Percentiles rank a stretch among this genome's conserved stretches.
Evolutionary conservation across 2,329 filamentous ascomycete species (phyloP).

Genomic region (Bipolaris gigantea): DNA sequence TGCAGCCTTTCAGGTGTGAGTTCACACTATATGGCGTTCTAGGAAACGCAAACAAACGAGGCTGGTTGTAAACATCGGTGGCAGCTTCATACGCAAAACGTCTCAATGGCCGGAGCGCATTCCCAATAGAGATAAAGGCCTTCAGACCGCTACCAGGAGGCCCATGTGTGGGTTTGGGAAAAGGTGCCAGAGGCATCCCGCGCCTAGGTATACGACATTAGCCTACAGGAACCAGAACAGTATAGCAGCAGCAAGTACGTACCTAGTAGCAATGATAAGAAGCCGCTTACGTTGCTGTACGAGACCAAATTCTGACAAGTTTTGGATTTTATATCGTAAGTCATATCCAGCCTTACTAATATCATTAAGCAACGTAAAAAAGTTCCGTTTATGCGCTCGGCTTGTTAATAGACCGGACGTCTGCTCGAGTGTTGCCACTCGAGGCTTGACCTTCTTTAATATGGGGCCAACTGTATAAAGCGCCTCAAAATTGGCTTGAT

Average conservation of each 20-base stretch:
- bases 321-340: conserved; percentile 23
- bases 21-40: background rate
- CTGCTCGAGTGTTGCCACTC: conserved; percentile 23
- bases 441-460: conserved; percentile 19
- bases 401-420: conserved; percentile 13
- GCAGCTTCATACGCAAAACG: background rate
- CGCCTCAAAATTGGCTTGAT: conserved; percentile 26
- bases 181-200: conserved; percentile 32
- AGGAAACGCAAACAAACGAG: background rate
- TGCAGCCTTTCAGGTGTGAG: background rate
- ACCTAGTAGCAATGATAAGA: conserved; percentile 33
- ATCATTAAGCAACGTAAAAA: conserved; percentile 18
- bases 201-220: conserved; percentile 16
- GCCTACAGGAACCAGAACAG: background rate
- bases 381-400: conserved; percentile 12
- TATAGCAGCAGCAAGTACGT: conserved; percentile 1
- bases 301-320: conserved; percentile 27
- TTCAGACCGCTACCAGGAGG: conserved; percentile 24
- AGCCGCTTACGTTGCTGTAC: conserved; percentile 32
- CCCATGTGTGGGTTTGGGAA: conserved; percentile 34
- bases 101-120: conserved; percentile 24
- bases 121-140: conserved; percentile 18
- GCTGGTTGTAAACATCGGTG: conserved; percentile 26
- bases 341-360: conserved; percentile 27
- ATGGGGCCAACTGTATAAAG: conserved; percentile 20